Evolutionary conservation across 1,284 basidiomycete species (phyloP).

Genomic region (Papiliotrema laurentii): DNA sequence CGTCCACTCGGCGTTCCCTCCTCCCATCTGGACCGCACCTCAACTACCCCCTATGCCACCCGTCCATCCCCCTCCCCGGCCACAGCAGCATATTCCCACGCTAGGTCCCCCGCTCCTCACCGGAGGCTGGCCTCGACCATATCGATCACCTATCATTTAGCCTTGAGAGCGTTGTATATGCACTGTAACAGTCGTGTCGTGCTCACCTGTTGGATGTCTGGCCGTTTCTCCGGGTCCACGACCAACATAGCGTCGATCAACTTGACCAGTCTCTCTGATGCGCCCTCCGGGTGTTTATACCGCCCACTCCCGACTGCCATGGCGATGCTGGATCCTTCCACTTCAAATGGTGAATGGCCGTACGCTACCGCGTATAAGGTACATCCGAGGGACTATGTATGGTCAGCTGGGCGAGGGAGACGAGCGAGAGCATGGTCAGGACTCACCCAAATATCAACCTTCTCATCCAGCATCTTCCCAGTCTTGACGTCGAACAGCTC

Average conservation of each 20-base stretch:
- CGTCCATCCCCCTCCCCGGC: too few species aligned
- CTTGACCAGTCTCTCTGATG: slow-evolving; percentile 71
- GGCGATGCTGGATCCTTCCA: slow-evolving; percentile 84
- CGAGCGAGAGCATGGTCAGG: neutral
- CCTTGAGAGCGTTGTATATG: too few species aligned
- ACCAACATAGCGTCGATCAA: slow-evolving; percentile 80
- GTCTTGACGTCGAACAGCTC: slow-evolving; percentile 96
- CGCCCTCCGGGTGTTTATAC: slow-evolving; percentile 72
- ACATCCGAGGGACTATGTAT: slow-evolving; percentile 75
- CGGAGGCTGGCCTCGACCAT: neutral
- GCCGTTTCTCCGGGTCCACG: slow-evolving; percentile 70
- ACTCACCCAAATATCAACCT: slow-evolving; percentile 90
- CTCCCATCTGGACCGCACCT: too few species aligned
- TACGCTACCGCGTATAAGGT: slow-evolving; percentile 88
- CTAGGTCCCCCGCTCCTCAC: too few species aligned
- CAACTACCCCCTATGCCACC: too few species aligned
- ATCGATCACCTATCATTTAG: neutral
- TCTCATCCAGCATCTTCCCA: slow-evolving; percentile 77
- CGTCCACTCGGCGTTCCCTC: too few species aligned
- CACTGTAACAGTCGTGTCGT: neutral
- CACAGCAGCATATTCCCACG: too few species aligned
- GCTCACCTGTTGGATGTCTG: slow-evolving; percentile 72
- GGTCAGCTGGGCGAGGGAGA: too few species aligned
- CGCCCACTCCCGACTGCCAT: slow-evolving; percentile 91
- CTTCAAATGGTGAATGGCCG: slow-evolving; percentile 86